Evolutionary conservation across 257 asterid species (phyloP).

Genomic region (Mitragyna speciosa): DNA sequence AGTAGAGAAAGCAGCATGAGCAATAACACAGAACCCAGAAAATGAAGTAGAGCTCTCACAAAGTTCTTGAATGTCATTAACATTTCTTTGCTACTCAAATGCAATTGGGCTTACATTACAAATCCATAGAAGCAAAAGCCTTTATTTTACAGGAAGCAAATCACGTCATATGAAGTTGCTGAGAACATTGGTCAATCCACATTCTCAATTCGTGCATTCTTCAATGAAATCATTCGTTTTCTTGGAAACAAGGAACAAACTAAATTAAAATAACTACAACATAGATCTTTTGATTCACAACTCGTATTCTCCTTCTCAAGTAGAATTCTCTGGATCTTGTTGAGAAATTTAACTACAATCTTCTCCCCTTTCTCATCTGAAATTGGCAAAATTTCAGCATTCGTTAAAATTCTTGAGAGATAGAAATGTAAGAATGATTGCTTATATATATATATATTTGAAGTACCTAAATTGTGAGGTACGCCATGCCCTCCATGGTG

Average conservation of each 20-base stretch:
- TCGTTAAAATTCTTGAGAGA: background rate
- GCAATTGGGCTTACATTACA: no score
- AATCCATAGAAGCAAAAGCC: no score
- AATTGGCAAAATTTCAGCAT: background rate
- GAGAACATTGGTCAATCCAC: background rate
- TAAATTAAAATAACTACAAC: background rate
- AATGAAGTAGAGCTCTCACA: no score
- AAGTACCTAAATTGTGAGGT: background rate
- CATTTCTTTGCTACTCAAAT: no score
- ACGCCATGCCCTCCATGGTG: constrained; percentile 5
- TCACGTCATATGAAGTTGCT: no score
- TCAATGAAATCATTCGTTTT: background rate
- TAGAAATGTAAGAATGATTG: background rate
- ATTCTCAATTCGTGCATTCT: background rate
- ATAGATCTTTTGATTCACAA: background rate
- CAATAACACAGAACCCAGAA: no score
- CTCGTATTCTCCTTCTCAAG: background rate
- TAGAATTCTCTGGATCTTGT: constrained; percentile 5
- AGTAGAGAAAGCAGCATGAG: no score
- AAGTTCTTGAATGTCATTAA: no score
- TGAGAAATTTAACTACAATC: constrained; percentile 8
- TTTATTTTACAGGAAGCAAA: no score
- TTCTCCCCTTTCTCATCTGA: constrained; percentile 15
- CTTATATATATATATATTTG: background rate
- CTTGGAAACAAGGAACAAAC: background rate